phyloP scores from a whole-genome alignment of 305 asterid species.

The Rubia tinctorum region DNA sequence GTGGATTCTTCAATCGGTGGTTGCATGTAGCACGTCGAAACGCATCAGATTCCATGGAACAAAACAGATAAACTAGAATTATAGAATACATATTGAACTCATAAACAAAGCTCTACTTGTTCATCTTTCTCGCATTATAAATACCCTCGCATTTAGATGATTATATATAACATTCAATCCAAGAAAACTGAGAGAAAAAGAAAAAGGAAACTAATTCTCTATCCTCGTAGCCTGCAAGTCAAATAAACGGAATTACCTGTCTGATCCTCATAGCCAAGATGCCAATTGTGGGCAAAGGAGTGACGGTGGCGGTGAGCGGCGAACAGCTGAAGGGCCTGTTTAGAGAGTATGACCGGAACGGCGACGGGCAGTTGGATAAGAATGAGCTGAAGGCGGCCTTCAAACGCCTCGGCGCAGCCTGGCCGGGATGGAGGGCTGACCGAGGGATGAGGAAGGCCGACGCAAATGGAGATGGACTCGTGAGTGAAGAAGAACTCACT shows the following conservation, averaged over 20 bases:
- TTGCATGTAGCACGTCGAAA: neutral
- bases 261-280: neutral
- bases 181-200: neutral
- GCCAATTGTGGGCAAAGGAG: constrained; percentile 2
- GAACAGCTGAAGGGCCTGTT: neutral
- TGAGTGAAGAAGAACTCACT: neutral
- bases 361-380: constrained; percentile 12
- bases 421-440: constrained; percentile 1
- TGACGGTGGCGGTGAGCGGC: neutral
- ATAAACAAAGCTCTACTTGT: too few species aligned
- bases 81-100: neutral
- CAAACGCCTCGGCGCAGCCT: neutral
- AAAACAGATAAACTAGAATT: neutral
- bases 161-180: neutral
- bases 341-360: neutral
- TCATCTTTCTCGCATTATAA: neutral
- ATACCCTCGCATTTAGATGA: neutral
- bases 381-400: constrained; percentile 1
- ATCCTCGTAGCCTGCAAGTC: too few species aligned
- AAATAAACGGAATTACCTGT: too few species aligned
- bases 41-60: neutral
- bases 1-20: neutral
- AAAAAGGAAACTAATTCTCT: neutral
- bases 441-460: constrained; percentile 3
- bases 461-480: constrained; percentile 7